Percentiles rank a stretch among this genome's conserved stretches.
Evolutionary conservation across 805 yeast species (phyloP).

Genomic region (Saccharomycopsis babjevae): DNA sequence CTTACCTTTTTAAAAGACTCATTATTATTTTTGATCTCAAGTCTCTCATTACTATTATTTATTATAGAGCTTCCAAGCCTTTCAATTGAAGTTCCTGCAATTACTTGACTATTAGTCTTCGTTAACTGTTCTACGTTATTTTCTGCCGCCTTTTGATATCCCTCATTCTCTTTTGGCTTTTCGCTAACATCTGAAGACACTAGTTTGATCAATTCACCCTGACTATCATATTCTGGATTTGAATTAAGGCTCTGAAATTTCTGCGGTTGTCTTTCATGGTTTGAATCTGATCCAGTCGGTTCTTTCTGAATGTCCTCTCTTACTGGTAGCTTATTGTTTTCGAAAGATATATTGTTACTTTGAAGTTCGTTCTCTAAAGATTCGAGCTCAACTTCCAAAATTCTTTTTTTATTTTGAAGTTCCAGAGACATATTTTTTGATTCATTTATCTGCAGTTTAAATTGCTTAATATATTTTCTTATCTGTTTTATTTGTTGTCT

Average conservation of each 20-base stretch:
- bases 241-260: neutral
- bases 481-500: neutral
- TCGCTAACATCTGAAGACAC: no score
- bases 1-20: no score
- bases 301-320: neutral
- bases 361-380: constrained; percentile 12
- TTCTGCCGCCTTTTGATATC: no score
- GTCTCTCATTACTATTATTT: no score
- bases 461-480: neutral
- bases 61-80: no score
- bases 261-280: neutral
- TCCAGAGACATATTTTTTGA: constrained; percentile 16
- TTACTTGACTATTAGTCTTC: no score
- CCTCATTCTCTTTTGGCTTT: no score
- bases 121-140: no score
- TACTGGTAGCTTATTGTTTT: neutral
- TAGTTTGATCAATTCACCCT: neutral
- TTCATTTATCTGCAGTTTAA: constrained; percentile 4
- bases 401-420: constrained; percentile 13
- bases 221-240: neutral
- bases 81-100: no score
- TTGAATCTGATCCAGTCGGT: neutral
- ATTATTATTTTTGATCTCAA: no score
- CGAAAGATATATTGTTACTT: neutral
- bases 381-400: constrained; percentile 13